phyloP scores from a whole-genome alignment of 805 yeast genomes.

The Candida patagonica region DNA sequence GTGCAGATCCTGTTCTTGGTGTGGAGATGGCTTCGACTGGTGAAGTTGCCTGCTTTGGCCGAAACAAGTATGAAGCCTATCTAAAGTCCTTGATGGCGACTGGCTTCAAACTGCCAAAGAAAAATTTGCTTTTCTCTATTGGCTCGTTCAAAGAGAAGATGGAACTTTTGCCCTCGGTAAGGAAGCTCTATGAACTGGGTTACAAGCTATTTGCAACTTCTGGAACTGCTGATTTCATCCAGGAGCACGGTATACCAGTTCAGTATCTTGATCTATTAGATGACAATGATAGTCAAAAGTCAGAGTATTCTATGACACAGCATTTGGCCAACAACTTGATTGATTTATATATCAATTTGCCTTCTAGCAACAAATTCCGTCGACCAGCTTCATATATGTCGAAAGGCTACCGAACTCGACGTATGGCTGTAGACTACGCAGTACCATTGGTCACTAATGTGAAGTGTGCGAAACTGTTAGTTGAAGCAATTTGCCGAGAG shows the following conservation, averaged over 20 bases:
- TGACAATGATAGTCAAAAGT: constrained; percentile 62
- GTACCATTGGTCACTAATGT: constrained; percentile 97
- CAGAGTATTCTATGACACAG: constrained; percentile 91
- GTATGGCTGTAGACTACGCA: constrained; percentile 99
- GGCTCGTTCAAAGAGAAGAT: constrained; percentile 96
- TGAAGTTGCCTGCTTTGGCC: constrained; percentile 97
- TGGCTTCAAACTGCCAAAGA: constrained; percentile 91
- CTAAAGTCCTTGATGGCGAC: constrained; percentile 89
- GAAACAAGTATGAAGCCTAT: constrained; percentile 93
- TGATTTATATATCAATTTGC: constrained; percentile 92
- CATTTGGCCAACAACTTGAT: constrained; percentile 95
- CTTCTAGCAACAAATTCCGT: constrained; percentile 93
- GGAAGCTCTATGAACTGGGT: constrained; percentile 72
- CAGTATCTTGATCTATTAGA: constrained; percentile 84
- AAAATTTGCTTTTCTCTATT: constrained; percentile 84
- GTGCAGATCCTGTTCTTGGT: constrained; percentile 96
- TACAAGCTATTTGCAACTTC: constrained; percentile 93
- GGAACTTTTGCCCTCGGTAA: constrained; percentile 83
- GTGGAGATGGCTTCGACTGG: constrained; percentile 99
- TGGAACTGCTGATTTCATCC: constrained; percentile 97
- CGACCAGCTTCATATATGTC: constrained; percentile 98
- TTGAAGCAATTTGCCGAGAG: constrained; percentile 80
- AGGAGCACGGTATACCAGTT: constrained; percentile 90
- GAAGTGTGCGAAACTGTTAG: constrained; percentile 88
- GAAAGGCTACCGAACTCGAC: constrained; percentile 95